A percentile compares a stretch with the other conserved stretches of the same genome.
Conservation (phyloP, 768 basidiomycete genomes). For the Tricholoma sp. region DNA sequence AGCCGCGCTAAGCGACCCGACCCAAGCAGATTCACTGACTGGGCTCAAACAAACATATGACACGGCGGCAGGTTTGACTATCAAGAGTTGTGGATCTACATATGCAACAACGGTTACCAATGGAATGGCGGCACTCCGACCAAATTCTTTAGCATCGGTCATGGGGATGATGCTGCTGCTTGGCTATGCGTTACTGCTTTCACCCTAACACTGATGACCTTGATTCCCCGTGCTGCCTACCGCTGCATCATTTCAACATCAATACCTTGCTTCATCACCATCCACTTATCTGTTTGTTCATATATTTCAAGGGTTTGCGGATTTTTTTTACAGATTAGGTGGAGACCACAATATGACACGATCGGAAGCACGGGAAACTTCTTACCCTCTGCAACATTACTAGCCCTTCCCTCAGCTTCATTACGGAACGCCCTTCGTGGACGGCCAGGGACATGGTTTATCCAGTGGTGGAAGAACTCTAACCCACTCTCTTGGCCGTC, state of each 20-base stretch:
- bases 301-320: background rate
- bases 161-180: background rate
- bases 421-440: background rate
- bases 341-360: background rate
- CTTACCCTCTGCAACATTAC: background rate
- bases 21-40: conserved; percentile 9
- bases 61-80: conserved; percentile 39
- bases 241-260: background rate
- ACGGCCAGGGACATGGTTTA: background rate
- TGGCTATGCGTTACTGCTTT: background rate
- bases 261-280: background rate
- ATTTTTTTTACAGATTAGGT: background rate
- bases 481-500: no score
- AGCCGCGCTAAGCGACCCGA: conserved; percentile 31
- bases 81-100: conserved; percentile 44
- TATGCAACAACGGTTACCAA: conserved; percentile 31
- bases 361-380: background rate
- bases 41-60: conserved; percentile 43
- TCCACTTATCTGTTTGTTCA: background rate
- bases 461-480: no score
- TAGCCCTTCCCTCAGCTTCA: background rate
- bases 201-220: background rate
- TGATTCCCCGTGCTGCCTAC: background rate
- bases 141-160: conserved; percentile 3
- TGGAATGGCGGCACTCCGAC: conserved; percentile 2